A percentile compares a stretch with the other conserved stretches of the same genome.
phyloP scores from a whole-genome alignment of 192 early-diverging fungal genomes.

The Chytriomyces hyalinus region DNA sequence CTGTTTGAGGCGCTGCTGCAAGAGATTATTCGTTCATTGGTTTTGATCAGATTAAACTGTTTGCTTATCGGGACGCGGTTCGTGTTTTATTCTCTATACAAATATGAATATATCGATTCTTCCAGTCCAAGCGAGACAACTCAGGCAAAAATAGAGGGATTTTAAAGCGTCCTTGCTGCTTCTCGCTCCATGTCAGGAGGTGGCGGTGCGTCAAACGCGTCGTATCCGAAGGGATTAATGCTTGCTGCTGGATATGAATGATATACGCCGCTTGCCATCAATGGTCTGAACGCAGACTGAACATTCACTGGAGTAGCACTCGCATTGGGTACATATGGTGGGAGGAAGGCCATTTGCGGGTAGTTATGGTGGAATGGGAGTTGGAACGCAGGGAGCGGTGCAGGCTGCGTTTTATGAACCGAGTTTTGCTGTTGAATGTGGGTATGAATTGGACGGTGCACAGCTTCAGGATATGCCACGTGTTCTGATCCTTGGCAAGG shows the following conservation, averaged over 20 bases:
- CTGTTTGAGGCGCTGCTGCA: slow-evolving; percentile 45
- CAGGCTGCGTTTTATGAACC: background rate
- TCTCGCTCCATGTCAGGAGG: slow-evolving; percentile 3
- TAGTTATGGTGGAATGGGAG: no score
- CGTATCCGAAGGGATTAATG: background rate
- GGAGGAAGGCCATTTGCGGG: background rate
- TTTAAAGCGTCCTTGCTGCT: background rate
- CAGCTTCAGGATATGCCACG: background rate
- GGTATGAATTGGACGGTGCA: background rate
- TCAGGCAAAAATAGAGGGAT: background rate
- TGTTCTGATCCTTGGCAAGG: background rate
- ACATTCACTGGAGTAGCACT: background rate
- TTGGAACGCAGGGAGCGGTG: no score
- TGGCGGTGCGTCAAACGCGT: background rate
- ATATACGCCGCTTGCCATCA: background rate
- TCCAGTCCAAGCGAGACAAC: background rate
- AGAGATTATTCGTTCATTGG: slow-evolving; percentile 34
- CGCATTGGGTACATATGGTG: background rate
- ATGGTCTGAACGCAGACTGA: background rate
- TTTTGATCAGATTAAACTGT: no score
- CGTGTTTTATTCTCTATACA: background rate
- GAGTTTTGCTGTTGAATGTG: background rate
- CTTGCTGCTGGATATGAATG: background rate
- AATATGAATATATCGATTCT: no score
- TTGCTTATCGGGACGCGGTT: background rate